phyloP scores from a whole-genome alignment of 2,329 filamentous ascomycete genomes.

The Aspergillus sp. region DNA sequence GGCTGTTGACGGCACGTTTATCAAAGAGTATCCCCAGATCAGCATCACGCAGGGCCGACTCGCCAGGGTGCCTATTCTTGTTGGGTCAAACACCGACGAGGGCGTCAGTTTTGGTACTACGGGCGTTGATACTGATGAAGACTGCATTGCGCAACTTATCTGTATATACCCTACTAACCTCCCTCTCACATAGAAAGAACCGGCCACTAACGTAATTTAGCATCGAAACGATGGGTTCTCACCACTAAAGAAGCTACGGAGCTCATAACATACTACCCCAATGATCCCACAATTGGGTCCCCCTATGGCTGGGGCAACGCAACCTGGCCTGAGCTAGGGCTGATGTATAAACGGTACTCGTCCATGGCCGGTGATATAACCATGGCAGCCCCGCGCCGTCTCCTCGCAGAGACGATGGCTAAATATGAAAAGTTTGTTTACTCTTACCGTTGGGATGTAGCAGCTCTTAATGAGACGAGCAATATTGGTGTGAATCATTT shows the following conservation, averaged over 20 bases:
- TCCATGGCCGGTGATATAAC: slow-evolving; percentile 32
- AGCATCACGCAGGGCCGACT: slow-evolving; percentile 60
- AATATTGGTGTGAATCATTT: slow-evolving; percentile 32
- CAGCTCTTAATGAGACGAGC: slow-evolving; percentile 25
- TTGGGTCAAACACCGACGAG: slow-evolving; percentile 61
- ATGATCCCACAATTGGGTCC: slow-evolving; percentile 49
- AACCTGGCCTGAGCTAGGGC: slow-evolving; percentile 27
- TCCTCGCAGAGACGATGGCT: slow-evolving; percentile 28
- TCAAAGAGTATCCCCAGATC: slow-evolving; percentile 53
- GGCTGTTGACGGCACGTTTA: slow-evolving; percentile 57
- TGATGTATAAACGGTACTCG: slow-evolving; percentile 31
- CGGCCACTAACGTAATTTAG: slow-evolving; percentile 8
- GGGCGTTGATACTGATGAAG: slow-evolving; percentile 15
- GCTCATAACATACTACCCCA: slow-evolving; percentile 53
- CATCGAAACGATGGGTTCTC: slow-evolving; percentile 31
- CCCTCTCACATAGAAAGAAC: slow-evolving; percentile 21
- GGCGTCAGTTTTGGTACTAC: not conserved
- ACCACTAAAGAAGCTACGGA: slow-evolving; percentile 28
- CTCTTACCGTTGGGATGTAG: slow-evolving; percentile 32
- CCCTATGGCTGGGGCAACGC: slow-evolving; percentile 41
- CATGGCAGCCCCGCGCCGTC: slow-evolving; percentile 29
- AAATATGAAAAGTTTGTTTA: slow-evolving; percentile 19
- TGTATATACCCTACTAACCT: slow-evolving; percentile 11
- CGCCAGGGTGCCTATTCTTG: slow-evolving; percentile 62
- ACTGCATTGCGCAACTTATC: slow-evolving; percentile 45